Evolutionary conservation across 176 grass and related monocot species (phyloP), one percentile per base, ranked within the genome.

Genomic region (Raddia guianensis): DNA sequence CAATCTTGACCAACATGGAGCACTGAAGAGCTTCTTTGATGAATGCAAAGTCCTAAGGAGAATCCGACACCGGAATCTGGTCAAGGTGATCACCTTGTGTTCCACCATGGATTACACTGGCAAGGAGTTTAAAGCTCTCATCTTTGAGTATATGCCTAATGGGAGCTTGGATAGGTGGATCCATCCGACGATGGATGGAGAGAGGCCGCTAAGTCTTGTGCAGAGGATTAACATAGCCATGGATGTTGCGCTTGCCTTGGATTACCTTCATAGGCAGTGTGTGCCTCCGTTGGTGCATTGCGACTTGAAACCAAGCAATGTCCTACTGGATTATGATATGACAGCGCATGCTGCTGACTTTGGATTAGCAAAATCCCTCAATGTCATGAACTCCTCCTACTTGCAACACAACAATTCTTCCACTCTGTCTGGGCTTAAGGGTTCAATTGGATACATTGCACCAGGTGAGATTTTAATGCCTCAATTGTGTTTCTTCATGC

Each of bases 131-230:
- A n/a, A n/a, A n/a, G n/a, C n/a, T n/a, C n/a, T n/a, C n/a, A n/a
- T n/a, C n/a, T n/a, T n/a, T n/a, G n/a, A n/a, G n/a, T n/a, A n/a
- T n/a, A n/a, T n/a, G n/a, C n/a, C n/a, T n/a, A n/a, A n/a, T n/a
- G n/a, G n/a, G n/a, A n/a, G n/a, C n/a, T n/a, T n/a, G 43, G 80
- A 83, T 34, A 68, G 35, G n/a, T 83, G 86, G 75, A 19, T 88
- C 50, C 80, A 88, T 67, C 80, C 86, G 14, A 63, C 58, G 20
- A 34, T 27, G 42, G 34, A 66, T 11, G 33, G 40, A 13, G 20
- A 19, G 20, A 68, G 21, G 43, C 8, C 18, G 12, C 44, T 80
- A n/a, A 77, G 59, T 60, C 21, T 77, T 12, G 10, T 34, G 4
- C 54, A 77, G n/a, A 62, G 55, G 37, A 45, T 59, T 19, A 44